Conservation (phyloP, 2,329 filamentous ascomycete genomes). For the Tympanopsis confertula region DNA sequence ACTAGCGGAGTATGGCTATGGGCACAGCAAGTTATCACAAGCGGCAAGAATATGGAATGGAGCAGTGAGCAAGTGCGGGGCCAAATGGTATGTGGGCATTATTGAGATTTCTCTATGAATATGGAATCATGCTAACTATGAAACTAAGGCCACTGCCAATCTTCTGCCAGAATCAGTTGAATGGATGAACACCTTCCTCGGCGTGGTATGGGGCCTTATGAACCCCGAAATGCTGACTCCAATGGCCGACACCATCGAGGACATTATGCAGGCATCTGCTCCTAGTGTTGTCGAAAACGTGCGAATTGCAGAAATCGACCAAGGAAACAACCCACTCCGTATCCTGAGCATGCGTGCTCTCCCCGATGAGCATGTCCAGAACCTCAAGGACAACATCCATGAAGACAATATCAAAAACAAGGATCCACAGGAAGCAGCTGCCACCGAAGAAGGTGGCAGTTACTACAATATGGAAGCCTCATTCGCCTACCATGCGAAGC, state of each 20-base stretch:
- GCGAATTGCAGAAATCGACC: slow-evolving; percentile 63
- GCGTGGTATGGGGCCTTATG: slow-evolving; percentile 61
- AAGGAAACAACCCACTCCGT: slow-evolving; percentile 60
- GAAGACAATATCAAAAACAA: slow-evolving; percentile 18
- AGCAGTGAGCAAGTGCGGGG: neutral
- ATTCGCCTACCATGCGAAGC: slow-evolving; percentile 59
- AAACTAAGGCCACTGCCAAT: slow-evolving; percentile 10
- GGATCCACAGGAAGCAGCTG: slow-evolving; percentile 4
- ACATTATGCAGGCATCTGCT: slow-evolving; percentile 69
- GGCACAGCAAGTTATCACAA: neutral
- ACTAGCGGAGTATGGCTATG: slow-evolving; percentile 2
- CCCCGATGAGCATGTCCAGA: slow-evolving; percentile 24
- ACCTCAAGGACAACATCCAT: slow-evolving; percentile 16
- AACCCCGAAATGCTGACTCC: slow-evolving; percentile 65
- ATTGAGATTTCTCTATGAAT: neutral
- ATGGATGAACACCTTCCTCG: slow-evolving; percentile 61
- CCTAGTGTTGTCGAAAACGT: slow-evolving; percentile 63
- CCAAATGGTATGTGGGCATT: neutral
- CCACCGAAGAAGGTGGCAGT: slow-evolving; percentile 50
- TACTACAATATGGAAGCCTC: slow-evolving; percentile 69
- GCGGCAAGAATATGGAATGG: neutral
- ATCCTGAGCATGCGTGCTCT: slow-evolving; percentile 64
- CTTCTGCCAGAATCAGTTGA: slow-evolving; percentile 50
- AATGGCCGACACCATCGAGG: slow-evolving; percentile 60
- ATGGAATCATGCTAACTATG: neutral